A percentile compares a stretch with the other conserved stretches of the same genome.
Evolutionary conservation across 1,284 basidiomycete genomes (phyloP).

Genomic region (Cerioporus squamosus): DNA sequence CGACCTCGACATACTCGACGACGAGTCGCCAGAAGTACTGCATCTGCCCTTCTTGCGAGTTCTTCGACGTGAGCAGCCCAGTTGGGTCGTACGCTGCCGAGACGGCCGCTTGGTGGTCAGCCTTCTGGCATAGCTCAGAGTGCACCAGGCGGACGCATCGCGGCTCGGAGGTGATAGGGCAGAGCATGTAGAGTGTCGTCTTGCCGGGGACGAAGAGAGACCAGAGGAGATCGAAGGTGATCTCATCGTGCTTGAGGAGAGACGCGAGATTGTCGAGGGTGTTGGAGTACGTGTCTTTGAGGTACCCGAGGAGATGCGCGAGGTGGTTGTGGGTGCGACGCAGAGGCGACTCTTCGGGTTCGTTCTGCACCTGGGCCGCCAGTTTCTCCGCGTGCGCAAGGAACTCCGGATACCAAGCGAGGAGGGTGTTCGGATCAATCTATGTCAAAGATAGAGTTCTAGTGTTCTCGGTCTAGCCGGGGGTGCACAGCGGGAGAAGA

Average conservation of each 20-base stretch:
- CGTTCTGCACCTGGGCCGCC: slow-evolving; percentile 33
- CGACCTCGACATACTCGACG: slow-evolving; percentile 36
- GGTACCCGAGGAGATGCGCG: slow-evolving; percentile 49
- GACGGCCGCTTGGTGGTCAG: slow-evolving; percentile 22
- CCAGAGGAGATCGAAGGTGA: slow-evolving; percentile 62
- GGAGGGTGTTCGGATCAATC: slow-evolving; percentile 59
- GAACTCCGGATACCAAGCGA: slow-evolving; percentile 54
- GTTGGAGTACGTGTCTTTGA: slow-evolving; percentile 46
- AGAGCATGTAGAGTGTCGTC: slow-evolving; percentile 52
- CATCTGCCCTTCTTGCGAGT: slow-evolving; percentile 25
- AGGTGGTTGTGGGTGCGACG: slow-evolving; percentile 42
- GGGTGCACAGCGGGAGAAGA: neutral
- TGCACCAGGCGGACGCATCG: slow-evolving; percentile 51
- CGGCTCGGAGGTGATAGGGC: slow-evolving; percentile 56
- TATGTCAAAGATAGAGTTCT: slow-evolving; percentile 27
- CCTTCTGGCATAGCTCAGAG: slow-evolving; percentile 39
- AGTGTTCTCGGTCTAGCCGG: slow-evolving; percentile 3
- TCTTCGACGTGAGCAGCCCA: slow-evolving; percentile 26
- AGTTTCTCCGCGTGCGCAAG: slow-evolving; percentile 46
- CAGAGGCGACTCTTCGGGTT: slow-evolving; percentile 41
- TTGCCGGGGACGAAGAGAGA: slow-evolving; percentile 56
- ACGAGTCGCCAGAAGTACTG: slow-evolving; percentile 35
- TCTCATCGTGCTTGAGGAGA: slow-evolving; percentile 55
- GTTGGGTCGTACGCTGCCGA: slow-evolving; percentile 31
- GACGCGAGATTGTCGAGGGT: slow-evolving; percentile 50